Conservation (phyloP, 2,329 filamentous ascomycete genomes). For the Microcera coccophila region DNA sequence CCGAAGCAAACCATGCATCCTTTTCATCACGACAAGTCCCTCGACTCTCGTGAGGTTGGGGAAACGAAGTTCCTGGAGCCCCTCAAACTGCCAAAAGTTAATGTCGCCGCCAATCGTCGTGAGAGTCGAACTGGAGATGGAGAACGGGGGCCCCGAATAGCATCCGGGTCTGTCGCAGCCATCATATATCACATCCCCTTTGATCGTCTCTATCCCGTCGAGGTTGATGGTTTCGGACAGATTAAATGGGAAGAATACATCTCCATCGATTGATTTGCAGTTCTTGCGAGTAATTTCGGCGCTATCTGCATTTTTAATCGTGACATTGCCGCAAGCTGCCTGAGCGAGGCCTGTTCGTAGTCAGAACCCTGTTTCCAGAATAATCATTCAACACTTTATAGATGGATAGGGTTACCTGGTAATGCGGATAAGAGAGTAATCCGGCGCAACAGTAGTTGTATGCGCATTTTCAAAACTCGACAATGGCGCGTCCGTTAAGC, state of each 20-base stretch:
- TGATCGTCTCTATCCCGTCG: conserved; percentile 10
- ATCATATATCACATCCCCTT: conserved; percentile 7
- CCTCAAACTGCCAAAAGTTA: conserved; percentile 8
- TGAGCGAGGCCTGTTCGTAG: not conserved
- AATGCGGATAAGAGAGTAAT: not conserved
- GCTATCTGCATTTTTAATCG: conserved; percentile 10
- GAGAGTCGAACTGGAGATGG: conserved; percentile 14
- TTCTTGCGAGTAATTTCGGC: conserved; percentile 8
- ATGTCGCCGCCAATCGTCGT: conserved; percentile 7
- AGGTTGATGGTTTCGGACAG: conserved; percentile 12
- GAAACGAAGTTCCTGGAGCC: conserved; percentile 11
- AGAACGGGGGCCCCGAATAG: conserved; percentile 4
- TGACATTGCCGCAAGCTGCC: conserved; percentile 12
- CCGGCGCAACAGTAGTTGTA: not conserved
- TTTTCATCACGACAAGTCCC: conserved; percentile 4
- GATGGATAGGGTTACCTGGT: not conserved
- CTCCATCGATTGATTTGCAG: conserved; percentile 10
- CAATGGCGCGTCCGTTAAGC: too few species aligned
- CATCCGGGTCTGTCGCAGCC: conserved; percentile 4
- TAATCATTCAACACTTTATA: not conserved
- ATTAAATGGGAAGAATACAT: conserved; percentile 2
- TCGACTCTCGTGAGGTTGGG: conserved; percentile 12
- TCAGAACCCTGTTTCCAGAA: not conserved
- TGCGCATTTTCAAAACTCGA: not conserved
- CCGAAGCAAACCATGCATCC: conserved; percentile 8